Base-by-base conservation (phyloP, 1,284 basidiomycete species). In the Malassezia obtusa region DNA sequence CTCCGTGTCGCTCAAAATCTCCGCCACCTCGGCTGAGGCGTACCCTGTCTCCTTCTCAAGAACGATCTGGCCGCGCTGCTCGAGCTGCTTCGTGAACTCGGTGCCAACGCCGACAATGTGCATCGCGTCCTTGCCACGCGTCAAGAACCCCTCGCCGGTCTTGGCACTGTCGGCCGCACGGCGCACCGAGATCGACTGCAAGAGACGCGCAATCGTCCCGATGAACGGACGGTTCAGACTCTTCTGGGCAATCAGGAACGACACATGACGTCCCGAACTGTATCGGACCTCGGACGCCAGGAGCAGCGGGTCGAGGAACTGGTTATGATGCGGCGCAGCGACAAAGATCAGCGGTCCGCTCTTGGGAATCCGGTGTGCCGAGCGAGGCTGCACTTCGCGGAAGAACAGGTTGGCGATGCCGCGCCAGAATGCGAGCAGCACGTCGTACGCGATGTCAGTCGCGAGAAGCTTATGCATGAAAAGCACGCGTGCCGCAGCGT, bases 321-420 rank as follows among this genome's bases (percentile, higher is more conserved):
- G 76, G 75, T 98, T 99, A 71, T 87, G 85, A 76, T 99, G 94
- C 17, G 94, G 94, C 12, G 89, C 94, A 44, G 82, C 89, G 47
- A 94, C 92, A 76, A 99, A 95, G 68, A 99, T 90, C 62, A 96
- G 83, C 7, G 94, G 88, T 0, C 90, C 94, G 60, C 88, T 81
- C 19, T 39, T 38, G 31, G 94, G 94, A 49, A 99, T 89, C 69
- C 95, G 87, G 80, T 87, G 95, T 36, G 91, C 86, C 46, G 94
- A 89, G 74, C 94, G 80, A 2, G 91, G 89, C 51, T 60, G 81
- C 66, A 98, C 86, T 77, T 98, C 92, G 58, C 94, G 80, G 79
- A 99, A 98, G 80, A 98, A 98, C 65, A 98, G 84, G 76, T 88
- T 89, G 66, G 87, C 88, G 58, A 98, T 81, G 21, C 83, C 78